Evolutionary conservation across 2,329 filamentous ascomycete species (phyloP), one percentile per base, ranked within the genome.

Genomic region (Aspergillus vadensis): DNA sequence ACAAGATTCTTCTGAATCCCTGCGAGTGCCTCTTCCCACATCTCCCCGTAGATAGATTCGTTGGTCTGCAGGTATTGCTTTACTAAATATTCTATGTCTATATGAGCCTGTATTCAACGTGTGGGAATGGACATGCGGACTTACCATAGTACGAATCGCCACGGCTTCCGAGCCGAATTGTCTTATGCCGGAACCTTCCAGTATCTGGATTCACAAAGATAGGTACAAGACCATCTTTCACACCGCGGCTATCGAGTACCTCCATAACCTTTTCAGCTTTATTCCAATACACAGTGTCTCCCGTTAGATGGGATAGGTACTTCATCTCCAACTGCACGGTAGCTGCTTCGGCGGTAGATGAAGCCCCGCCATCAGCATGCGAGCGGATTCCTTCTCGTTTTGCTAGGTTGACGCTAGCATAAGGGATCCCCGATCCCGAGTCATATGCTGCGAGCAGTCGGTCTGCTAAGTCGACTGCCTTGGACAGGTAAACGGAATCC

Each of bases 41-140:
- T 91, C 9, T 94, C 90, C 63, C 87, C 80, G 76, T 97, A 98
- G 19, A 97, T 79, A 0, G 86, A 82, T 74, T 97, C 93, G 70
- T 92, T 83, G 17, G 93, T 97, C 76, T 97, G 94, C 17, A 96
- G 82, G 74, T 96, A 97, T 76, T 97, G 94, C 79, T 97, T 98
- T 80, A 97, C 95, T 50, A 98, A 85, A 75, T 97, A 97, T 78
- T 98, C 91, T 77, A 49, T 10, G 8, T 7, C 15, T 17, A 23
- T 9, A 12, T 57, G 10, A 57, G 55, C n/a, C 7, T 30, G 7
- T 21, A 9, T 14, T 6, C 25, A 19, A 17, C 2, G 38, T 2
- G 2, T 8, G 23, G 23, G 5, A 38, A 5, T 5, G 27, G 3
- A 14, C 50, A 21, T 36, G 27, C 7, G n/a, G 15, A 17, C 32